Evolutionary conservation across 2,329 filamentous ascomycete species (phyloP).

Genomic region (Leptographium lundbergii): DNA sequence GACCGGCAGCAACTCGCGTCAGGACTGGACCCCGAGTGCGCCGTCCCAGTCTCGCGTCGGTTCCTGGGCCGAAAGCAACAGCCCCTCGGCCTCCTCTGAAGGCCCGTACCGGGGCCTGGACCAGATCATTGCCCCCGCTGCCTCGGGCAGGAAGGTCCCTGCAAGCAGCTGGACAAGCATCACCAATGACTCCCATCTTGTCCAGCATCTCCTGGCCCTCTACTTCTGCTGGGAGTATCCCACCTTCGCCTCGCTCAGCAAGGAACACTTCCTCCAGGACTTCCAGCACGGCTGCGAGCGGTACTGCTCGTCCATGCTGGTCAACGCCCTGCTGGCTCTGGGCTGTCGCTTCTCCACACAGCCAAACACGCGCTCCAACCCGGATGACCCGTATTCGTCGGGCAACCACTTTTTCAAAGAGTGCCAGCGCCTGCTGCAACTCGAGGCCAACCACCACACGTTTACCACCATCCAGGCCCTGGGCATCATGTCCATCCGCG

Average conservation of each 20-base stretch:
- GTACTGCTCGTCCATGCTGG: slow-evolving; percentile 55
- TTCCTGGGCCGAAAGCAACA: slow-evolving; percentile 34
- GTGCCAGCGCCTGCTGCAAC: slow-evolving; percentile 45
- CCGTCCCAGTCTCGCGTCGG: slow-evolving; percentile 34
- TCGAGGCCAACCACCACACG: slow-evolving; percentile 44
- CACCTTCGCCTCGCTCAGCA: slow-evolving; percentile 59
- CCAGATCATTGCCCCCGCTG: slow-evolving; percentile 34
- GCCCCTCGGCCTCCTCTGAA: slow-evolving; percentile 14
- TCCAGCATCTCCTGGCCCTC: slow-evolving; percentile 50
- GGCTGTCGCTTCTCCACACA: slow-evolving; percentile 58
- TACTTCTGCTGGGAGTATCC: slow-evolving; percentile 71
- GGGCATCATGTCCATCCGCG: slow-evolving; percentile 62
- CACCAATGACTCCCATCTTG: slow-evolving; percentile 42
- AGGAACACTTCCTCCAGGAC: slow-evolving; percentile 57
- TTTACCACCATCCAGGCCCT: slow-evolving; percentile 64
- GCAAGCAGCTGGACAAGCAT: slow-evolving; percentile 46
- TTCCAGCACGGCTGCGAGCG: slow-evolving; percentile 47
- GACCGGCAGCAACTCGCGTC: slow-evolving; percentile 32
- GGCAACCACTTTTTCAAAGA: slow-evolving; percentile 68
- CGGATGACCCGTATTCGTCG: slow-evolving; percentile 48
- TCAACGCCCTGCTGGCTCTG: slow-evolving; percentile 52
- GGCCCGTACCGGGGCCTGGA: slow-evolving; percentile 27
- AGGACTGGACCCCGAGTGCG: slow-evolving; percentile 29
- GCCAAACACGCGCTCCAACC: slow-evolving; percentile 48
- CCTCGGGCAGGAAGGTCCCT: slow-evolving; percentile 29